Percentiles rank a stretch among this genome's conserved stretches.
Evolutionary conservation across 306 rosid species (phyloP).

Genomic region (Potentilla sterilis): DNA sequence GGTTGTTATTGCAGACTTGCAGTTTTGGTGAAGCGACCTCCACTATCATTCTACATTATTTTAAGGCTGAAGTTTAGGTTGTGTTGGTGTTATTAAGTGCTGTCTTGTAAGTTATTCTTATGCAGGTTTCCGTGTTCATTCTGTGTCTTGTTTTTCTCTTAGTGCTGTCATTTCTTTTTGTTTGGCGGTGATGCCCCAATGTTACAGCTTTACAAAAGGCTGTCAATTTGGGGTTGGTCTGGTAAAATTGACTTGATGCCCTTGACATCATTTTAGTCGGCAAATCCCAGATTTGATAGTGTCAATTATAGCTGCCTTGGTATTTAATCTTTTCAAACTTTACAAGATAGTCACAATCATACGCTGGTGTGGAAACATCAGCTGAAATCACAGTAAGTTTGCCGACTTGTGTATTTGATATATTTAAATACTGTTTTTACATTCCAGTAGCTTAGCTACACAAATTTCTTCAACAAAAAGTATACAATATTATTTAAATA

Average conservation of each 20-base stretch:
- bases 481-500: background rate
- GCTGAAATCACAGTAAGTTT: background rate
- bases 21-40: background rate
- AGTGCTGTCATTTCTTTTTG: slow-evolving; percentile 5
- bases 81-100: background rate
- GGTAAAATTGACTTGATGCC: background rate
- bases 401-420: background rate
- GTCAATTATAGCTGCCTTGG: background rate
- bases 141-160: background rate
- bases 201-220: background rate
- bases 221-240: background rate
- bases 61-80: background rate
- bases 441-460: background rate
- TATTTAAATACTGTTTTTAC: background rate
- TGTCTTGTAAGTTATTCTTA: background rate
- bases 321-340: background rate
- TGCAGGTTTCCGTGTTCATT: background rate
- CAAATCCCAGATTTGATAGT: background rate
- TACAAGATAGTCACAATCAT: background rate
- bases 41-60: background rate
- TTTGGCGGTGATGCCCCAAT: background rate
- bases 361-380: background rate
- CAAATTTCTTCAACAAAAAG: background rate
- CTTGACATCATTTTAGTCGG: background rate
- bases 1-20: background rate